Conservation (phyloP, 2,329 filamentous ascomycete species). For the Leptosphaerulina australis region DNA sequence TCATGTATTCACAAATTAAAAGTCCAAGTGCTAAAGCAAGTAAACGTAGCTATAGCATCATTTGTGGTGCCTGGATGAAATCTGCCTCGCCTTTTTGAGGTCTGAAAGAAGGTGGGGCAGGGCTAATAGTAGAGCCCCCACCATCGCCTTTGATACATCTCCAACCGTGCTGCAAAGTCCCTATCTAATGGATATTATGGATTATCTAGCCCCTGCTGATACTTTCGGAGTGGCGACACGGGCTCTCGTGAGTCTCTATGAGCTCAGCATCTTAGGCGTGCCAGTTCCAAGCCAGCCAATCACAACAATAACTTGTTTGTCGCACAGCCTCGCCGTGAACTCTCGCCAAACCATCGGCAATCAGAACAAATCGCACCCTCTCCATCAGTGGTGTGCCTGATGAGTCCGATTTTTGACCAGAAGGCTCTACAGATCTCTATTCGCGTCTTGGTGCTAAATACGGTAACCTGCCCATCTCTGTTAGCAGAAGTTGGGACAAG, state of each 20-base stretch:
- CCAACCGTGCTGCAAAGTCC: constrained; percentile 1
- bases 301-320: neutral
- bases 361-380: constrained; percentile 1
- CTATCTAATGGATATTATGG: neutral
- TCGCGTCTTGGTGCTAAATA: constrained; percentile 3
- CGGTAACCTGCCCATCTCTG: neutral
- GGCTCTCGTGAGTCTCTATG: neutral
- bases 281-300: constrained; percentile 3
- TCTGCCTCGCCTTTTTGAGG: constrained; percentile 16
- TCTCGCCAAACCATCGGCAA: constrained; percentile 16
- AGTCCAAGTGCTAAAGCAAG: too few species aligned
- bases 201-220: neutral
- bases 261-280: constrained; percentile 2
- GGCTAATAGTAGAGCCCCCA: neutral
- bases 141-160: constrained; percentile 2
- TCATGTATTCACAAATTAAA: too few species aligned
- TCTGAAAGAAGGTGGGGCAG: neutral
- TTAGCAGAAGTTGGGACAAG: constrained; percentile 12
- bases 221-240: constrained; percentile 3
- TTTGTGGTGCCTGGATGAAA: constrained; percentile 5
- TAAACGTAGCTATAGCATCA: neutral
- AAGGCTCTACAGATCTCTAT: neutral
- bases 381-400: constrained; percentile 9
- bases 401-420: constrained; percentile 1
- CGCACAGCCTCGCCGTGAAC: constrained; percentile 16